Evolutionary conservation across 306 rosid genomes (phyloP).

Genomic region (Cicer chorassanicum): DNA sequence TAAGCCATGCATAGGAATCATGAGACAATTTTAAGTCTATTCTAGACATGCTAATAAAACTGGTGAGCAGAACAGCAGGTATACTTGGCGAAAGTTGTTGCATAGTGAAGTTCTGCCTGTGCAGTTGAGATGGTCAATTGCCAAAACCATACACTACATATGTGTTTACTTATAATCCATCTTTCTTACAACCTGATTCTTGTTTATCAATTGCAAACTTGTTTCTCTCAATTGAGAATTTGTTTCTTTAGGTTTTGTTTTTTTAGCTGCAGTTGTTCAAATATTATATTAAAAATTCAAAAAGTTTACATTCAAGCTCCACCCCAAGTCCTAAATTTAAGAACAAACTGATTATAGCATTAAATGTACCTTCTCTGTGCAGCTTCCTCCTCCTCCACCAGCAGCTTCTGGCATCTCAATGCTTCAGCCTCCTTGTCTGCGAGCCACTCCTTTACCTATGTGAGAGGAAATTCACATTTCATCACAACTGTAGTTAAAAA

Average conservation of each 20-base stretch:
- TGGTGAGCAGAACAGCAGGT: background rate
- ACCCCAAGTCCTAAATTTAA: slow-evolving; percentile 11
- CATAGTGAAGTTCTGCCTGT: slow-evolving; percentile 7
- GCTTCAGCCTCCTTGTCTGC: slow-evolving; percentile 96
- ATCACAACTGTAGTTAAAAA: slow-evolving; percentile 36
- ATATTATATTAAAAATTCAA: slow-evolving; percentile 5
- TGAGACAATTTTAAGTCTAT: slow-evolving; percentile 6
- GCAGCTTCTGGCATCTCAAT: slow-evolving; percentile 79
- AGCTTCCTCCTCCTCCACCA: slow-evolving; percentile 96
- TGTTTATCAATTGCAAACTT: slow-evolving; percentile 5
- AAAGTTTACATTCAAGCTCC: slow-evolving; percentile 4
- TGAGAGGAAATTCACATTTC: slow-evolving; percentile 38
- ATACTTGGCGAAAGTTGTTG: background rate
- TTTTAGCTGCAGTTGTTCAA: background rate
- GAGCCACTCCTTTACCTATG: slow-evolving; percentile 81
- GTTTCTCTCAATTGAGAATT: slow-evolving; percentile 16
- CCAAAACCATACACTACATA: slow-evolving; percentile 4
- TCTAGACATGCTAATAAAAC: background rate
- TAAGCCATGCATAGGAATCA: slow-evolving; percentile 20
- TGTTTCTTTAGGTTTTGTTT: slow-evolving; percentile 15
- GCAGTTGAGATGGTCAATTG: background rate
- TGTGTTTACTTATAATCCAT: slow-evolving; percentile 11
- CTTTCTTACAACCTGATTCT: slow-evolving; percentile 2
- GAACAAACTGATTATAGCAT: slow-evolving; percentile 28
- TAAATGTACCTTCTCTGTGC: slow-evolving; percentile 79